phyloP scores from a whole-genome alignment of 2,329 filamentous ascomycete species.

The Thelonectria rubi region DNA sequence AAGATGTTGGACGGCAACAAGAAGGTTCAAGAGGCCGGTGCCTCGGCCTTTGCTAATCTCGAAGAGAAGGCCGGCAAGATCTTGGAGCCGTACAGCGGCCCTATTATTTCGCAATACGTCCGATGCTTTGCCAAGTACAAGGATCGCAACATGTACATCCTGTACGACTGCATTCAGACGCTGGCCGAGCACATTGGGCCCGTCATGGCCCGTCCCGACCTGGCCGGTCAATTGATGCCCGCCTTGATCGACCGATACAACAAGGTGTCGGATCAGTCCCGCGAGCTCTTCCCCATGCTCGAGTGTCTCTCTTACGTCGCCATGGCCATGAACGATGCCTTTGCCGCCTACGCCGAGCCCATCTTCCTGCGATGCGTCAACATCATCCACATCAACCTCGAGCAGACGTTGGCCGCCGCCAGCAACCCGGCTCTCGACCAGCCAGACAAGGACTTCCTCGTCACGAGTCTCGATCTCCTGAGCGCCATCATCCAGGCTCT shows the following conservation, averaged over 20 bases:
- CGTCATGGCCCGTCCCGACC: slow-evolving; percentile 79
- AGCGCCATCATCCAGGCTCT: slow-evolving; percentile 94
- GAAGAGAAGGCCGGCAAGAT: slow-evolving; percentile 90
- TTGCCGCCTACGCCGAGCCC: slow-evolving; percentile 84
- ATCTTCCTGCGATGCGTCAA: slow-evolving; percentile 89
- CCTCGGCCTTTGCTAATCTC: slow-evolving; percentile 93
- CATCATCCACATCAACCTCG: slow-evolving; percentile 91
- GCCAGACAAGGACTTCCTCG: slow-evolving; percentile 95
- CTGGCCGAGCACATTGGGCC: slow-evolving; percentile 90
- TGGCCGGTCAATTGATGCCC: slow-evolving; percentile 91
- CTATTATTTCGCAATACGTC: slow-evolving; percentile 93
- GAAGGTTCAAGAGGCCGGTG: slow-evolving; percentile 95
- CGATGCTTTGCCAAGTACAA: slow-evolving; percentile 95
- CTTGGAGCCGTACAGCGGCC: slow-evolving; percentile 84
- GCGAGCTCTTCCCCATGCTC: slow-evolving; percentile 93
- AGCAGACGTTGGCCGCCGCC: slow-evolving; percentile 77
- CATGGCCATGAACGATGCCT: slow-evolving; percentile 81
- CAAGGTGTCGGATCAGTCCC: slow-evolving; percentile 84
- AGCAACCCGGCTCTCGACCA: slow-evolving; percentile 75
- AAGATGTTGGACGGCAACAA: slow-evolving; percentile 98
- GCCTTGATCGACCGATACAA: slow-evolving; percentile 89
- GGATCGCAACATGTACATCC: slow-evolving; percentile 97
- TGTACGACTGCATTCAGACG: slow-evolving; percentile 98
- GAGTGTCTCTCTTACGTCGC: slow-evolving; percentile 96
- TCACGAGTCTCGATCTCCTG: slow-evolving; percentile 92